Conservation (phyloP, 768 basidiomycete species). For the Cyclocybe cylindracea region DNA sequence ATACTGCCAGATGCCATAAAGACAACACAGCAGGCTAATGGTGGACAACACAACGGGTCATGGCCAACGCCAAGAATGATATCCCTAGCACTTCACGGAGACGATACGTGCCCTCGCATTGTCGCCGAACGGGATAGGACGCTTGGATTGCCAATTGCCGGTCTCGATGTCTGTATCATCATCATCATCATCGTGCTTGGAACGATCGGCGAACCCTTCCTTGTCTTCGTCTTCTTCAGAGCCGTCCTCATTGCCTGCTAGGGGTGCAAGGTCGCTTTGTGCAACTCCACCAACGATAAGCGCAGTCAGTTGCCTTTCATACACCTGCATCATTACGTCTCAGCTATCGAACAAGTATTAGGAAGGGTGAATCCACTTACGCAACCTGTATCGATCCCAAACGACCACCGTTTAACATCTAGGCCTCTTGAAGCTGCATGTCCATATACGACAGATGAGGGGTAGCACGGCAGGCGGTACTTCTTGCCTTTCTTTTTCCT, state of each 20-base stretch:
- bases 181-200: constrained; percentile 19
- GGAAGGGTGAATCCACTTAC: constrained; percentile 43
- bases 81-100: constrained; percentile 46
- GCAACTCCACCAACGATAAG: constrained; percentile 51
- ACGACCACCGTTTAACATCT: constrained; percentile 79
- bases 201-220: constrained; percentile 14
- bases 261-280: constrained; percentile 19
- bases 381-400: constrained; percentile 89
- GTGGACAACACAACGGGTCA: neutral
- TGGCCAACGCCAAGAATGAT: too few species aligned
- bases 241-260: constrained; percentile 10
- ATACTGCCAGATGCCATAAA: too few species aligned
- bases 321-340: constrained; percentile 37
- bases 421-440: constrained; percentile 81
- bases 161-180: constrained; percentile 11
- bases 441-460: constrained; percentile 83
- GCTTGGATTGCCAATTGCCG: neutral
- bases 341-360: neutral
- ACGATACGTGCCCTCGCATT: constrained; percentile 47
- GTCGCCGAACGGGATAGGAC: constrained; percentile 58
- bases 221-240: constrained; percentile 16
- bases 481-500: constrained; percentile 19
- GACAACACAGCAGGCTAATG: too few species aligned
- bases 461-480: constrained; percentile 57
- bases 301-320: constrained; percentile 64